Base-by-base conservation (phyloP, 306 rosid genomes). In the Castanea crenata region DNA sequence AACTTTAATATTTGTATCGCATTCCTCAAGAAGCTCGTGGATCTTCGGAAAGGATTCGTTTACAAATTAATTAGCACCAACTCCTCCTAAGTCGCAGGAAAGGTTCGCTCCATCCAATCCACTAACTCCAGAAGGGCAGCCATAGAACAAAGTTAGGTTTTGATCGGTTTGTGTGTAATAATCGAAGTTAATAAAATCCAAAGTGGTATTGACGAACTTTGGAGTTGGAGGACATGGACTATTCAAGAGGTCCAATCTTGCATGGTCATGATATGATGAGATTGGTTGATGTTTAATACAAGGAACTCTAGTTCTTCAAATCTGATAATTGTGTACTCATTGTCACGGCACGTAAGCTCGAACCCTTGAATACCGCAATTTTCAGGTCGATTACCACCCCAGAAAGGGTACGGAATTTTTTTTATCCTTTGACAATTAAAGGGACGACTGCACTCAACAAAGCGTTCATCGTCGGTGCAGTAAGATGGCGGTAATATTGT, bases 331-430 rank as follows among this genome's bases (percentile, higher is more conserved):
- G 27, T 32, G 74, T 83, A 76, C 31, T 27, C 1, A 35, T 19
- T 41, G 21, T 68, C 1, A 0, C 25, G 23, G 76, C 93, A 89
- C 55, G 69, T 75, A 1, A 89, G 81, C 65, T 51, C 35, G 78
- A 85, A 83, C 3, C 8, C 76, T 34, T 78, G 87, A 19, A 74
- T 81, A 1, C 91, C 93, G 41, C 91, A 89, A 71, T 55, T 49
- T 5, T 23, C 32, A 7, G 67, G 79, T 63, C 56, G 83, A 12
- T 49, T 7, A 1, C 1, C 21, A 18, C 18, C 62, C 91, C 89
- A 83, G 62, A 87, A 89, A 35, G 93, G 93, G 67, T 79, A 87
- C 4, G 72, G 20, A 44, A 79, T 34, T 21, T 74, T 9, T 5
- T 31, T 20, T 72, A 83, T 4, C 0, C 58, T 51, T 3, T 91